Percentiles rank a stretch among this genome's conserved stretches.
Conservation (phyloP, 441 rosid species). For the Erodium texanum region DNA sequence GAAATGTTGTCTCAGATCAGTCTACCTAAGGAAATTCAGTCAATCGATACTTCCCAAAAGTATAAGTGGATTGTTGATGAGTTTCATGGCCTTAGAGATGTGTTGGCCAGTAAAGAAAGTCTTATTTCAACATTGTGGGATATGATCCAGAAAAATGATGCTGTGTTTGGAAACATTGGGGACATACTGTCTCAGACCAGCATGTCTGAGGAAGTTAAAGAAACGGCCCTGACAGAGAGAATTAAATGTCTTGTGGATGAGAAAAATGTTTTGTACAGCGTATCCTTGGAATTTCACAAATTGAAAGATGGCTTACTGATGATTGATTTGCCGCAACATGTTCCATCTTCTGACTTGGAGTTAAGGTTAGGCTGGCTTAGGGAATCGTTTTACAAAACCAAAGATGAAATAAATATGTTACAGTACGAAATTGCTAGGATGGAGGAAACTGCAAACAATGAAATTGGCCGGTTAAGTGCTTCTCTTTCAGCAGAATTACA, state of each 20-base stretch:
- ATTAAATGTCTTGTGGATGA: conserved; percentile 57
- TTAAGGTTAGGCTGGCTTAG: conserved; percentile 56
- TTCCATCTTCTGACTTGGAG: conserved; percentile 45
- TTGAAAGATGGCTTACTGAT: conserved; percentile 48
- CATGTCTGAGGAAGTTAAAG: neutral
- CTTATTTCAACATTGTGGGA: neutral
- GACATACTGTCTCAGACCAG: conserved; percentile 1
- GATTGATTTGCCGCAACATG: conserved; percentile 56
- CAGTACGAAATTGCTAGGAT: conserved; percentile 38
- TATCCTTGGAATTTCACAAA: conserved; percentile 42
- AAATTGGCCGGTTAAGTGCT: conserved; percentile 48
- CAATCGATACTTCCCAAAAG: conserved; percentile 32
- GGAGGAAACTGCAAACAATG: conserved; percentile 34
- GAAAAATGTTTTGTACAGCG: conserved; percentile 42
- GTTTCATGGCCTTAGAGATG: neutral
- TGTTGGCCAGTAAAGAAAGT: neutral
- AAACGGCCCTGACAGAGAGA: conserved; percentile 23
- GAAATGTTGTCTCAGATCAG: conserved; percentile 35
- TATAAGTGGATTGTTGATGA: conserved; percentile 21
- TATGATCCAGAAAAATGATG: conserved; percentile 6
- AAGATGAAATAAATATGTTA: conserved; percentile 39
- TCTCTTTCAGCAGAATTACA: conserved; percentile 48
- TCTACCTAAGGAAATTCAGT: conserved; percentile 51
- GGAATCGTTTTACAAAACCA: conserved; percentile 48
- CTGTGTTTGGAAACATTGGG: neutral